phyloP scores from a whole-genome alignment of 768 basidiomycete genomes.

The Pleurotus giganteus region DNA sequence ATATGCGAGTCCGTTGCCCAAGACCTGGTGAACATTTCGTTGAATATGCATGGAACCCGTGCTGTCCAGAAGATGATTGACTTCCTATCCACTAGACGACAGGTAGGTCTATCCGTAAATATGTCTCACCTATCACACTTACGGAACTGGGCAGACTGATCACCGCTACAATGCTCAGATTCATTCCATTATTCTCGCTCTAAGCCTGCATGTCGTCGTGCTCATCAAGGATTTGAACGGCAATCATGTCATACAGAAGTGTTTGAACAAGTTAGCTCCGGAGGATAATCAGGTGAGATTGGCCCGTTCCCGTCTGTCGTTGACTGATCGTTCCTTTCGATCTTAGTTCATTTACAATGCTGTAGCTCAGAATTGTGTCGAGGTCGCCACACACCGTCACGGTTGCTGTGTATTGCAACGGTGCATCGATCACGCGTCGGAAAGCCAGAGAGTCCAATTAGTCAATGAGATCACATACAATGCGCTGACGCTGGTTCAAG shows the following conservation, averaged over 20 bases:
- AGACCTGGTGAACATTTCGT: slow-evolving; percentile 94
- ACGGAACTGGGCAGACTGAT: slow-evolving; percentile 67
- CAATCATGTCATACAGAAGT: slow-evolving; percentile 99
- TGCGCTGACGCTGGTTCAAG: slow-evolving; percentile 95
- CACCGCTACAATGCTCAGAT: slow-evolving; percentile 87
- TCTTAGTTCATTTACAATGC: slow-evolving; percentile 96
- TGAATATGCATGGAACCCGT: slow-evolving; percentile 99
- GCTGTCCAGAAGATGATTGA: slow-evolving; percentile 99
- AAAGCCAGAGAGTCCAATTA: slow-evolving; percentile 91
- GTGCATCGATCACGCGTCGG: slow-evolving; percentile 97
- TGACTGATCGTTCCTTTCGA: slow-evolving; percentile 1
- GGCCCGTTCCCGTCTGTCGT: neutral
- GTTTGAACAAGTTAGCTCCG: slow-evolving; percentile 94
- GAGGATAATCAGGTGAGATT: slow-evolving; percentile 91
- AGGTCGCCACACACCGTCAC: slow-evolving; percentile 97
- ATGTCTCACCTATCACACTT: slow-evolving; percentile 44
- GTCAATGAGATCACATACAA: slow-evolving; percentile 99
- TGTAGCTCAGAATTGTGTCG: slow-evolving; percentile 97
- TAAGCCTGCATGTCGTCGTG: slow-evolving; percentile 96
- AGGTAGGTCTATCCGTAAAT: slow-evolving; percentile 56
- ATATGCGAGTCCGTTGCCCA: slow-evolving; percentile 98
- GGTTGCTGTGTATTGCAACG: slow-evolving; percentile 98
- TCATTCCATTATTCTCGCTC: slow-evolving; percentile 92
- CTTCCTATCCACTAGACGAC: slow-evolving; percentile 91
- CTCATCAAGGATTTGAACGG: slow-evolving; percentile 98